Conservation (phyloP, 768 basidiomycete genomes). For the Pleurotus sapidus region DNA sequence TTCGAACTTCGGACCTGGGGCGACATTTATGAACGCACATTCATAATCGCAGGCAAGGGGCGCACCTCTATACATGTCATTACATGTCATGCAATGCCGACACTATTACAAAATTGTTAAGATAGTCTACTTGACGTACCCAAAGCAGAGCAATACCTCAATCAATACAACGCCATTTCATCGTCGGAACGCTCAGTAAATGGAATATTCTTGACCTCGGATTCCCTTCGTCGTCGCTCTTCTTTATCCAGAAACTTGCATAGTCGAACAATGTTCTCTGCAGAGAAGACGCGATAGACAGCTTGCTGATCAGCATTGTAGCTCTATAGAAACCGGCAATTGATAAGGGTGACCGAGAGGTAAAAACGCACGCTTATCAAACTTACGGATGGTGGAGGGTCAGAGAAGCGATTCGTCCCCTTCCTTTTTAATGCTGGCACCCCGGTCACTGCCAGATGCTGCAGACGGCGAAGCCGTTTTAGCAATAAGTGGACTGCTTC, state of each 20-base stretch:
- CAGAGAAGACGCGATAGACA: conserved; percentile 79
- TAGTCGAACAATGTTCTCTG: conserved; percentile 59
- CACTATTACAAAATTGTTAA: no score
- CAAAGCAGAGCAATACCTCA: no score
- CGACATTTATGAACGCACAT: no score
- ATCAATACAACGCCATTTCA: conserved; percentile 55
- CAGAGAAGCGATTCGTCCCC: conserved; percentile 77
- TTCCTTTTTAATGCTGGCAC: conserved; percentile 68
- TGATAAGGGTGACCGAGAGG: background rate
- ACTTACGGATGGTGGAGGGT: conserved; percentile 61
- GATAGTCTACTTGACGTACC: no score
- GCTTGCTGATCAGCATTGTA: conserved; percentile 64
- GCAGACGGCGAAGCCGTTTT: conserved; percentile 53
- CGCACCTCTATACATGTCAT: no score
- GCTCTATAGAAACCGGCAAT: conserved; percentile 37
- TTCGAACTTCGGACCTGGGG: no score
- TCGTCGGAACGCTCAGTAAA: conserved; percentile 64
- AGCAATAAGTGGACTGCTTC: conserved; percentile 72
- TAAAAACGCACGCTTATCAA: conserved; percentile 11
- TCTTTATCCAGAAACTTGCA: conserved; percentile 74
- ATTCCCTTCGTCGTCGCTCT: conserved; percentile 49
- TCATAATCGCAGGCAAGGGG: no score
- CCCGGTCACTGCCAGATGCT: conserved; percentile 79
- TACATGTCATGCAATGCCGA: no score
- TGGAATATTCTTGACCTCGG: conserved; percentile 58